Percentiles rank a stretch among this genome's conserved stretches.
Conservation (phyloP, 352 stramenopile genomes). For the Pythium aristosporum region DNA sequence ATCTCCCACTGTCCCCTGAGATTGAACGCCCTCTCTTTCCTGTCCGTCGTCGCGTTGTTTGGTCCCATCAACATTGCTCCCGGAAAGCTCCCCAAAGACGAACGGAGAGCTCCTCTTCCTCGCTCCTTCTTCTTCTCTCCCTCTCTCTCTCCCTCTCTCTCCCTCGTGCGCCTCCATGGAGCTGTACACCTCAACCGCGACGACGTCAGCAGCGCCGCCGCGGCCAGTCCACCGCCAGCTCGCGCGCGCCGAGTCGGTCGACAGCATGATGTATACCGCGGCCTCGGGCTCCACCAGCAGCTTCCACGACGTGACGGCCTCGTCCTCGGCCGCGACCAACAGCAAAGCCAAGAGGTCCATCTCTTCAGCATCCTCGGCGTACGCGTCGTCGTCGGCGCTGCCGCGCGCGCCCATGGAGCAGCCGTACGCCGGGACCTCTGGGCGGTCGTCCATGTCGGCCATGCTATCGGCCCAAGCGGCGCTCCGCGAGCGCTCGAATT, state of each 20-base stretch:
- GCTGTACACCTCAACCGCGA: background rate
- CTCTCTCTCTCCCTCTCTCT: background rate
- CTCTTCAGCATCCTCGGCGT: constrained; percentile 4
- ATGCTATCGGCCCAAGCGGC: constrained; percentile 34
- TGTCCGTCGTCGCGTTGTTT: background rate
- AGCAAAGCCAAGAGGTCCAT: background rate
- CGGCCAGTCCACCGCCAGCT: constrained; percentile 29
- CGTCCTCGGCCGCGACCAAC: background rate
- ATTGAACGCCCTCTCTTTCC: no score
- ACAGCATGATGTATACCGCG: constrained; percentile 31
- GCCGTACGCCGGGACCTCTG: background rate
- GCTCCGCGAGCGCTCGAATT: constrained; percentile 61
- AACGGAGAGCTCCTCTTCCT: no score
- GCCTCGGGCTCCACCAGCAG: background rate
- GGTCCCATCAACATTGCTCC: no score
- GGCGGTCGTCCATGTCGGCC: constrained; percentile 23
- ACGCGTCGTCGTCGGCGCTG: constrained; percentile 3
- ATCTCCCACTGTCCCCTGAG: background rate
- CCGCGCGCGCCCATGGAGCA: constrained; percentile 5
- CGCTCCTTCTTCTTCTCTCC: no score
- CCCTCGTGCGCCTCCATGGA: background rate
- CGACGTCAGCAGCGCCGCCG: background rate
- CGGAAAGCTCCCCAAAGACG: no score
- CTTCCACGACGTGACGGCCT: constrained; percentile 16
- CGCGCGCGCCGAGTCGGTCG: constrained; percentile 40